Conservation (phyloP, 257 asterid genomes). For the Jacaranda mimosifolia region DNA sequence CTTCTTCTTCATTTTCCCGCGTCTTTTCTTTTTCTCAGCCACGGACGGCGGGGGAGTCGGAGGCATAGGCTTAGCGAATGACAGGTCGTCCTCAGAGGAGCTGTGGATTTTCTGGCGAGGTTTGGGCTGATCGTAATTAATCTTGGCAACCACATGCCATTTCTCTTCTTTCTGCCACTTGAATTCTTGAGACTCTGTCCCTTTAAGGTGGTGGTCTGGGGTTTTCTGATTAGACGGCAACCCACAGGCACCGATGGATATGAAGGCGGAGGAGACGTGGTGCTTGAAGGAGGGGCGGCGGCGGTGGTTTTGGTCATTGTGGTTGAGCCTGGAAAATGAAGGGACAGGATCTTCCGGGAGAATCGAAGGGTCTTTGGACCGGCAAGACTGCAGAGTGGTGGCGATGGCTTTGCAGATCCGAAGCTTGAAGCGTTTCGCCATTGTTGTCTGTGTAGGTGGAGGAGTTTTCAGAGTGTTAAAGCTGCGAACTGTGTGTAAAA, state of each 20-base stretch:
- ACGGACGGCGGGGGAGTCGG: conserved; percentile 37
- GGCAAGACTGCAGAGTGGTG: conserved; percentile 65
- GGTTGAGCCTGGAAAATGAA: conserved; percentile 38
- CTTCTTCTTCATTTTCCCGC: conserved; percentile 37
- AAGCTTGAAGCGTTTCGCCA: conserved; percentile 66
- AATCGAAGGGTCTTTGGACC: conserved; percentile 57
- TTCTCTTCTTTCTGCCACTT: conserved; percentile 61
- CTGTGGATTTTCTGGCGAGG: conserved; percentile 49
- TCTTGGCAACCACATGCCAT: conserved; percentile 67
- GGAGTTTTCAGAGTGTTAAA: not conserved
- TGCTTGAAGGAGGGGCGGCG: conserved; percentile 40
- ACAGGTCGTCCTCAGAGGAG: conserved; percentile 43
- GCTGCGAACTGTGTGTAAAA: conserved; percentile 26
- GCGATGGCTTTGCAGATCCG: conserved; percentile 55
- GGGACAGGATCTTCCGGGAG: conserved; percentile 68
- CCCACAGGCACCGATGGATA: conserved; percentile 25
- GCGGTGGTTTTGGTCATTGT: no score
- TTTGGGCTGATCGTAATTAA: conserved; percentile 26
- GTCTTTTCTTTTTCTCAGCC: conserved; percentile 38
- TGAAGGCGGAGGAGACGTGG: conserved; percentile 40
- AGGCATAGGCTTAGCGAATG: conserved; percentile 24
- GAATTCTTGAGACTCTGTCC: conserved; percentile 25
- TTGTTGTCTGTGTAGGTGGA: conserved; percentile 25
- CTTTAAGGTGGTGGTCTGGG: not conserved
- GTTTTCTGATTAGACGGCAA: not conserved